Base-by-base conservation (phyloP, 495 filamentous ascomycete species). In the Rhypophila decipiens region DNA sequence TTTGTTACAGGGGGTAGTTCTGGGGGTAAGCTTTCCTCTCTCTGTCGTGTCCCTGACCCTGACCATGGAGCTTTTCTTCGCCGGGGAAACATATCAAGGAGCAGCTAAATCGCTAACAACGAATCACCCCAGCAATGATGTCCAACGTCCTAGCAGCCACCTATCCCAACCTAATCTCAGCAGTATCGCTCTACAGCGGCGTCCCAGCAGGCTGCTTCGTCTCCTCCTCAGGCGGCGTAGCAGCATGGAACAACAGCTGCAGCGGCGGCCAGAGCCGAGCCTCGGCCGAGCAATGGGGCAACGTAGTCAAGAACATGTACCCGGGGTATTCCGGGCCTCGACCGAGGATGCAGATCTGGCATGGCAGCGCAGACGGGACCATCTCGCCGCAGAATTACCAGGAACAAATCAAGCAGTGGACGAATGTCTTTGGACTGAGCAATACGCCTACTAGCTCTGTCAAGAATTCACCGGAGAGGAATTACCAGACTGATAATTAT, bases 121-220 rank as follows among this genome's bases (percentile, higher is more conserved):
- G 4, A 10, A 22, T 13, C n/a, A 18, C 8, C 8, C n/a, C 18
- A 35, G 24, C 17, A 51, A 70, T 69, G 66, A 71, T 71, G 63
- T 58, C 51, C 63, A 80, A 82, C 42, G 76, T 79, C 22, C 56
- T 82, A 49, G 75, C 76, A 0, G 78, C 75, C 2, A 73, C 75
- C 9, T 81, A 82, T 53, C 79, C 78, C 1, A 69, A 79, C 18
- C 51, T 82, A 24, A 76, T 82, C 59, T 60, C 53, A 1, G 78
- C 78, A 1, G 78, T 69, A 1, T 71, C 69, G 5, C 72, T 69
- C 43, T 83, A 80, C 66, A 66, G 69, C 15, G 79, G 81, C 22
- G 77, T 83, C 1, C 60, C 80, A 21, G 76, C 72, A 1, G 79
- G 78, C n/a, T 83, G 79, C 60, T 81, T 80, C 60, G 46, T 64